Conservation (phyloP, 148 eudicot species). For the Tetragonia tetragonoides region DNA sequence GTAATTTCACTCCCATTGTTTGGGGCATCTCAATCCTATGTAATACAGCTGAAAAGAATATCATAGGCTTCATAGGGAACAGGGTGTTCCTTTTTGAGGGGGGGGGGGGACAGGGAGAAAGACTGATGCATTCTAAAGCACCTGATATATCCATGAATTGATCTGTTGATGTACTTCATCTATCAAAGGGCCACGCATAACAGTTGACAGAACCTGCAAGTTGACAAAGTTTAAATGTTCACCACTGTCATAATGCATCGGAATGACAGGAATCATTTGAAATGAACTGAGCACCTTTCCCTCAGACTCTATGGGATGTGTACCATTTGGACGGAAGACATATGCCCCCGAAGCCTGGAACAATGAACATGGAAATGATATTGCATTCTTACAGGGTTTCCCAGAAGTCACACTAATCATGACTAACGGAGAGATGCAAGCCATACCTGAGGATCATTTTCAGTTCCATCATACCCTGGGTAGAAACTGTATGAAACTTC, state of each 20-base stretch:
- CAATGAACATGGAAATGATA: slow-evolving; percentile 13
- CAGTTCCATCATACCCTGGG: slow-evolving; percentile 66
- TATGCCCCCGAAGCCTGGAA: slow-evolving; percentile 83
- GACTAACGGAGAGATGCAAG: slow-evolving; percentile 7
- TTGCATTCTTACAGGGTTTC: background rate
- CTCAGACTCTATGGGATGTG: slow-evolving; percentile 40
- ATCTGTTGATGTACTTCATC: slow-evolving; percentile 94
- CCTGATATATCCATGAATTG: slow-evolving; percentile 92
- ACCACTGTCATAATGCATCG: background rate
- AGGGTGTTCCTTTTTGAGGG: background rate
- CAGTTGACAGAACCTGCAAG: slow-evolving; percentile 56
- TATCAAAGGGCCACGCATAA: slow-evolving; percentile 68
- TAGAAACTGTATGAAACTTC: slow-evolving; percentile 62
- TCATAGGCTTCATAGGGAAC: background rate
- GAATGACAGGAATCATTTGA: background rate
- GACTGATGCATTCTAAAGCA: slow-evolving; percentile 17
- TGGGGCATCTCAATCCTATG: background rate
- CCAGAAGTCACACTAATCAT: slow-evolving; percentile 8
- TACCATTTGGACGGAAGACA: slow-evolving; percentile 71
- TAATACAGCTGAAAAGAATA: background rate
- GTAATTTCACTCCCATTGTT: background rate
- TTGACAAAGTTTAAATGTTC: slow-evolving; percentile 11
- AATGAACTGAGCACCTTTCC: slow-evolving; percentile 40
- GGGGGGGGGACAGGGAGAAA: background rate
- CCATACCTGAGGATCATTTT: slow-evolving; percentile 66